phyloP scores from a whole-genome alignment of 495 filamentous ascomycete genomes.

The Aeminium ludgeri region DNA sequence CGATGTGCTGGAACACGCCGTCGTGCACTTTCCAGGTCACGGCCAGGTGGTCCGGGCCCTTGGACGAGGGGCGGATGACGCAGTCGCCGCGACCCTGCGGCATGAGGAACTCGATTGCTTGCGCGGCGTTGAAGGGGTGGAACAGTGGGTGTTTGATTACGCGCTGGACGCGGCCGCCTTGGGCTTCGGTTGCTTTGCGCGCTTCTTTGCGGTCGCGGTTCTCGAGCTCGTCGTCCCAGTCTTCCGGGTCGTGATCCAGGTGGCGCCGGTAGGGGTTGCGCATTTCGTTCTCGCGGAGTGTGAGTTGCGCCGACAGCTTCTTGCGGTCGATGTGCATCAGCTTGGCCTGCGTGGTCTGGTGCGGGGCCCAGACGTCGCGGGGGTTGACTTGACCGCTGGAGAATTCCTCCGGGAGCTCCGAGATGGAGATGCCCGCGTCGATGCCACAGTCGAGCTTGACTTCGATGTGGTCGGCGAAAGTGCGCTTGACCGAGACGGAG shows the following conservation, averaged over 20 bases:
- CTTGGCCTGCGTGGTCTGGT: constrained; percentile 79
- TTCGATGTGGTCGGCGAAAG: constrained; percentile 81
- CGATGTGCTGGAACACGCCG: constrained; percentile 87
- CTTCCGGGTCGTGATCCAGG: constrained; percentile 50
- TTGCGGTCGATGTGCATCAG: constrained; percentile 71
- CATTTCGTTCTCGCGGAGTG: constrained; percentile 63
- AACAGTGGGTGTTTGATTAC: constrained; percentile 97
- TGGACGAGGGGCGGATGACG: constrained; percentile 86
- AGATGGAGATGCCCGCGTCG: constrained; percentile 64
- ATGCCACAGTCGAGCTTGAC: constrained; percentile 87
- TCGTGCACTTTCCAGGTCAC: constrained; percentile 98
- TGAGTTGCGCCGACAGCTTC: constrained; percentile 61
- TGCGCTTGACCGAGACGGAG: constrained; percentile 69
- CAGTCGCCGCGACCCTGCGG: constrained; percentile 73
- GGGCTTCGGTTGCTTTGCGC: constrained; percentile 63
- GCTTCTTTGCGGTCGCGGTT: constrained; percentile 53
- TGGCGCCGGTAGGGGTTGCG: constrained; percentile 48
- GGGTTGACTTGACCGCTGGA: constrained; percentile 35
- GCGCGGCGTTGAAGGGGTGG: constrained; percentile 74
- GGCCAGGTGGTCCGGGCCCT: constrained; percentile 83
- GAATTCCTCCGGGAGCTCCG: constrained; percentile 48
- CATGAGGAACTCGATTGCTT: constrained; percentile 86
- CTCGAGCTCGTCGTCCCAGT: constrained; percentile 79
- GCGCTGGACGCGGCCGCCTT: constrained; percentile 63
- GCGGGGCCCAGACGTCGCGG: constrained; percentile 40